These are phyloP conservation scores for Ophiocordyceps australis DNA, from an alignment of 2,329 filamentous ascomycete species.

Conservation along the genomic window DNA sequence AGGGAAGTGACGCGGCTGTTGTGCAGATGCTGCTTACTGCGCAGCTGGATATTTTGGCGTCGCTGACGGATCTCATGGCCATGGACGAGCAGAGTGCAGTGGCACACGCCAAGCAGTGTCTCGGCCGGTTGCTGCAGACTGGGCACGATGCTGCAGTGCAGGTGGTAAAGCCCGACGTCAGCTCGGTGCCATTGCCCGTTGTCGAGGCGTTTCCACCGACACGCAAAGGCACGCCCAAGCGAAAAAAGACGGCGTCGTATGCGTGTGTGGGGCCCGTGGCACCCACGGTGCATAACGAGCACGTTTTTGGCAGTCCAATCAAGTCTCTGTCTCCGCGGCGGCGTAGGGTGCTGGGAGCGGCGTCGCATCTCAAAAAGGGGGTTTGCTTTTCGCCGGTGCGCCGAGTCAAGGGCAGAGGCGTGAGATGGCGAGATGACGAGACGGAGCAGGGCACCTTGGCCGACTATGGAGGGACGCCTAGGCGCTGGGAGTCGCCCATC, in stretches of 20 bases:
- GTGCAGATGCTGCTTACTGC: slow-evolving; percentile 74
- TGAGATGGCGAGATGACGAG: slow-evolving; percentile 87
- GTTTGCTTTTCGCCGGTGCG: slow-evolving; percentile 71
- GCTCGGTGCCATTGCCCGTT: slow-evolving; percentile 35
- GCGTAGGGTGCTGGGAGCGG: slow-evolving; percentile 42
- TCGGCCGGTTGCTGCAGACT: slow-evolving; percentile 59
- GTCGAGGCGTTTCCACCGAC: slow-evolving; percentile 52
- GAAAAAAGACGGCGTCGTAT: slow-evolving; percentile 35
- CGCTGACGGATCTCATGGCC: slow-evolving; percentile 61
- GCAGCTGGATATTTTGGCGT: slow-evolving; percentile 80
- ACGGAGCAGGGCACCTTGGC: slow-evolving; percentile 66
- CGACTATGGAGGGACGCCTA: slow-evolving; percentile 82
- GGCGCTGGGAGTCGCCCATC: slow-evolving; percentile 28
- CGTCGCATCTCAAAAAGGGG: slow-evolving; percentile 51
- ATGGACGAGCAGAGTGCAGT: slow-evolving; percentile 78
- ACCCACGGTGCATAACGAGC: slow-evolving; percentile 13
- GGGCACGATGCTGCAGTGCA: slow-evolving; percentile 62
- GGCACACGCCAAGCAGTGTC: slow-evolving; percentile 56
- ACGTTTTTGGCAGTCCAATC: slow-evolving; percentile 29
- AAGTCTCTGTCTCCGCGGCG: slow-evolving; percentile 65
- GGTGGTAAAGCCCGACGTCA: slow-evolving; percentile 82
- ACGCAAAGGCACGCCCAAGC: slow-evolving; percentile 60
- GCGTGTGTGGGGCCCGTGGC: slow-evolving; percentile 24
- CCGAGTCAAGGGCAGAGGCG: slow-evolving; percentile 56
- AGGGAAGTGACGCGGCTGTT: slow-evolving; percentile 55